Percentiles rank a stretch among this genome's conserved stretches.
phyloP scores from a whole-genome alignment of 768 basidiomycete species.

The Pleurotus pulmonarius region DNA sequence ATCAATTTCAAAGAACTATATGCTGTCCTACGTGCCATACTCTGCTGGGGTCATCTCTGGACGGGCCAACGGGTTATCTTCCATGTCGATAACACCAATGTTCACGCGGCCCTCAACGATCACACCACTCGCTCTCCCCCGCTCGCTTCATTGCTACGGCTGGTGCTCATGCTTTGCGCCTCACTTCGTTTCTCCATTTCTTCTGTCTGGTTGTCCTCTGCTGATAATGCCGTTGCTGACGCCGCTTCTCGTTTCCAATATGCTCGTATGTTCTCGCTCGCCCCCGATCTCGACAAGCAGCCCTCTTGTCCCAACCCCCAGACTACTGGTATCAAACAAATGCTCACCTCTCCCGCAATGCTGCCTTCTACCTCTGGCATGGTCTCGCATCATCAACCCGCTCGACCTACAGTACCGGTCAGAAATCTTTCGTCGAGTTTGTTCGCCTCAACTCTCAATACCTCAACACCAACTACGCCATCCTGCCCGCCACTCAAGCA shows the following conservation, averaged over 20 bases:
- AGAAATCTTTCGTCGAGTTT: background rate
- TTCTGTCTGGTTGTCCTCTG: slow-evolving; percentile 18
- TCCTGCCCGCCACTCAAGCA: slow-evolving; percentile 13
- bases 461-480: slow-evolving; percentile 6
- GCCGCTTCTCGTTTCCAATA: slow-evolving; percentile 25
- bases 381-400: slow-evolving; percentile 10
- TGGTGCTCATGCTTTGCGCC: slow-evolving; percentile 14
- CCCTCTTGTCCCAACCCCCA: slow-evolving; percentile 10
- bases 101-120: slow-evolving; percentile 2
- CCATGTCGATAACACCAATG: slow-evolving; percentile 24
- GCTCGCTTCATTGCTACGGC: slow-evolving; percentile 15
- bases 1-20: slow-evolving; percentile 31
- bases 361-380: slow-evolving; percentile 25
- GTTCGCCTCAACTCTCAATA: slow-evolving; percentile 9
- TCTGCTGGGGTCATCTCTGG: slow-evolving; percentile 24
- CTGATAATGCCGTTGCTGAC: slow-evolving; percentile 19
- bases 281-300: slow-evolving; percentile 14
- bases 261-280: slow-evolving; percentile 18
- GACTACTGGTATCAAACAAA: slow-evolving; percentile 18
- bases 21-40: slow-evolving; percentile 25
- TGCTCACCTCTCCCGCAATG: slow-evolving; percentile 9
- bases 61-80: slow-evolving; percentile 22
- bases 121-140: background rate
- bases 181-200: slow-evolving; percentile 19
- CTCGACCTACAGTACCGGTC: background rate